phyloP scores from a whole-genome alignment of 805 yeast species.

The Metschnikowia koreensis region DNA sequence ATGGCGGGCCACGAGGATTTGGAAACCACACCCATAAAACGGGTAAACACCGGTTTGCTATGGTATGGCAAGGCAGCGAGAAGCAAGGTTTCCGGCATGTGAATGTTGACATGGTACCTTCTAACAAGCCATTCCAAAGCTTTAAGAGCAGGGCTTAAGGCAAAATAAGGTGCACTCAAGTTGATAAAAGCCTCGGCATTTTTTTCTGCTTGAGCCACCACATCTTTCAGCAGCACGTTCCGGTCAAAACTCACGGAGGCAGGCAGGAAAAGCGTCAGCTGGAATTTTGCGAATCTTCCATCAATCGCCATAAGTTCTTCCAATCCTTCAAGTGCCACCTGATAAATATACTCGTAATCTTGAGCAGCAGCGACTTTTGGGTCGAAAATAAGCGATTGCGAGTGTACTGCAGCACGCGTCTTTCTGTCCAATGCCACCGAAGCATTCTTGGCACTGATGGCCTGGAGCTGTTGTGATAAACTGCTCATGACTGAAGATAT shows the following conservation, averaged over 20 bases:
- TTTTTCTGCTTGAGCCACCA: conserved; percentile 65
- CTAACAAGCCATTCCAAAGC: conserved; percentile 95
- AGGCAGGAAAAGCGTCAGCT: conserved; percentile 74
- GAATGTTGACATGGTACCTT: conserved; percentile 80
- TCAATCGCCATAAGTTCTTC: conserved; percentile 71
- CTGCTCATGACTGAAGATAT: too few species aligned
- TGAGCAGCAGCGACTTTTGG: conserved; percentile 89
- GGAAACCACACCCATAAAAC: conserved; percentile 70
- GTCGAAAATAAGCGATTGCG: conserved; percentile 84
- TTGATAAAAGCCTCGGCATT: conserved; percentile 75
- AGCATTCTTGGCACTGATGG: conserved; percentile 59
- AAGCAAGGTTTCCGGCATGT: conserved; percentile 70
- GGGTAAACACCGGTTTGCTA: conserved; percentile 66
- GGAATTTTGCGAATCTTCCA: conserved; percentile 68
- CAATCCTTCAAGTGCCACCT: conserved; percentile 71
- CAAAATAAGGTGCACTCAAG: conserved; percentile 73
- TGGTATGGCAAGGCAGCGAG: conserved; percentile 80
- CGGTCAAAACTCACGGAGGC: conserved; percentile 79
- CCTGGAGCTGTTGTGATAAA: conserved; percentile 79
- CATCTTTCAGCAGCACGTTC: conserved; percentile 75
- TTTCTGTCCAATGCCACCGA: conserved; percentile 84
- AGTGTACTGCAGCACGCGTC: conserved; percentile 79
- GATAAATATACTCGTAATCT: conserved; percentile 80
- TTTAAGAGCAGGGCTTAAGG: conserved; percentile 68
- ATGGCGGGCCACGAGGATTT: conserved; percentile 65